Conservation (phyloP, 106 monocot species). For the Dendrobium nobile region DNA sequence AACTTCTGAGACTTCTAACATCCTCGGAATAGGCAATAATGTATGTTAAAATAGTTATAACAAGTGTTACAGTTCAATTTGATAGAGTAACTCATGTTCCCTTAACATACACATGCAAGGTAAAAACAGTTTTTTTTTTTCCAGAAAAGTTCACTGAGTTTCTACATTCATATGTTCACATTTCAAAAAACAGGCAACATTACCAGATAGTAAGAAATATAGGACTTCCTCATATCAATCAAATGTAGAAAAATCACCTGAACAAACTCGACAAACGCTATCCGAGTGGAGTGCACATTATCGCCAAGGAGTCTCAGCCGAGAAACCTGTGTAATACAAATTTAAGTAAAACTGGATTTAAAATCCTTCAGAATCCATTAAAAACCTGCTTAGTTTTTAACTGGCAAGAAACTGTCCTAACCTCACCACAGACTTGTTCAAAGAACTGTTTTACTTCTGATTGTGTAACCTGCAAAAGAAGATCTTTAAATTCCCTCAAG, state of each 20-base stretch:
- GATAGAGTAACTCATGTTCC: not conserved
- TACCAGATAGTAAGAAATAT: not conserved
- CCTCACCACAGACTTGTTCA: constrained; percentile 46
- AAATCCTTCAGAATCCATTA: not conserved
- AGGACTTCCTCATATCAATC: not conserved
- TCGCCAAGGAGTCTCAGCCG: constrained; percentile 56
- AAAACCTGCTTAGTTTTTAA: not conserved
- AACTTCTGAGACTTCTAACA: too few relatives aligned
- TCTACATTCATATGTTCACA: not conserved
- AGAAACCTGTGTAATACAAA: constrained; percentile 19
- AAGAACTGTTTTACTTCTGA: constrained; percentile 46
- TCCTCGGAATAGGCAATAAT: not conserved
- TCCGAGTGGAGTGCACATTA: constrained; percentile 50
- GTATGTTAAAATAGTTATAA: not conserved
- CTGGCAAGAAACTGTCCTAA: constrained; percentile 4
- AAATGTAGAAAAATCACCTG: constrained; percentile 17
- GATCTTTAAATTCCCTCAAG: not conserved
- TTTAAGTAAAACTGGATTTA: not conserved
- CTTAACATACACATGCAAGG: too few relatives aligned
- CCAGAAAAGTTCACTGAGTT: not conserved
- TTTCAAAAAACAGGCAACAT: not conserved
- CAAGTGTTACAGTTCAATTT: not conserved
- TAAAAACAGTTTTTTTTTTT: not conserved
- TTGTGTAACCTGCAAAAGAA: constrained; percentile 41
- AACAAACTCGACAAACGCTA: constrained; percentile 74